Evolutionary conservation across 2,329 filamentous ascomycete genomes (phyloP), one percentile per base, ranked within the genome.

Genomic region (Colletotrichum lupini): DNA sequence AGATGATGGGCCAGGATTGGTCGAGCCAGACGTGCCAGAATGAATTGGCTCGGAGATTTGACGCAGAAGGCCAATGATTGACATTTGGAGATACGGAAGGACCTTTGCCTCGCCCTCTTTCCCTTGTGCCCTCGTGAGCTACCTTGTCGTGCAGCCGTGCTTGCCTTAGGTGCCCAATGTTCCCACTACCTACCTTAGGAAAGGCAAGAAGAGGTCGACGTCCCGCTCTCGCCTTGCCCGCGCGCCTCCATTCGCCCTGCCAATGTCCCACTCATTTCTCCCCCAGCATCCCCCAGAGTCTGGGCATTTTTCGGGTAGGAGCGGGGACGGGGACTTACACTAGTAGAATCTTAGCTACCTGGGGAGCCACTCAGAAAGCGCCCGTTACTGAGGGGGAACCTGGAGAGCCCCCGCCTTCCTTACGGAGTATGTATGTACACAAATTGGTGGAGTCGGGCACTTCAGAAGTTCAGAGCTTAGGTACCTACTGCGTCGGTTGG

Each of bases 31-130:
- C 65, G 55, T 55, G n/a, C n/a, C 24, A 26, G 24, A 24, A 63
- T 42, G 55, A 49, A 57, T 42, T 65, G 35, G 42, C 57, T 71
- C 71, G 71, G 71, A 73, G 61, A 73, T 71, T 73, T 66, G 71
- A 71, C 56, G 61, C 49, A 57, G 49, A 65, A 65, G 60, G 60
- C 70, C 55, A 73, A 73, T 73, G 46, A 65, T 61, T 64, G 55
- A 32, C 67, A 49, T 49, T 11, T 73, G 12, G 46, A 65, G 28
- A 56, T 42, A 56, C 30, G 16, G 22, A 56, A 37, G 62, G 62
- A 64, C 30, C 28, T 63, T 63, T 32, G 28, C 57, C 32, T 35
- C 32, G 32, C 32, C 11, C 32, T 35, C 32, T 35, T 35, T 11
- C 11, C 32, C 32, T 35, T 42, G n/a, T 26, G 55, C 32, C 57